A percentile compares a stretch with the other conserved stretches of the same genome.
Evolutionary conservation across 768 basidiomycete genomes (phyloP).

Genomic region (Boletus patriciae): DNA sequence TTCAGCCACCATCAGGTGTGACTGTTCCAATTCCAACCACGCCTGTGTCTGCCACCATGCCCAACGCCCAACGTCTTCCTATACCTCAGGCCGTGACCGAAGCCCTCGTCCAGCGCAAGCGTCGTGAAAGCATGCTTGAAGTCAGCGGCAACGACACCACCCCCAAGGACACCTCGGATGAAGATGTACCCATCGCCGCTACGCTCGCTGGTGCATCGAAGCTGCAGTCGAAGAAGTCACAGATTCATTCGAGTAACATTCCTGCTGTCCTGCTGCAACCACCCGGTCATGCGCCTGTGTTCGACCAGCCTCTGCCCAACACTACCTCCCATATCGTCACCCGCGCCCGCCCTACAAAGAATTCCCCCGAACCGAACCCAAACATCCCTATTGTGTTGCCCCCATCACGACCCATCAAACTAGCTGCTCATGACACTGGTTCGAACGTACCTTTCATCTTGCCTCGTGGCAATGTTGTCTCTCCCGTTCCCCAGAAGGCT

Average conservation of each 20-base stretch:
- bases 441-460: conserved; percentile 45
- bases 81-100: conserved; percentile 74
- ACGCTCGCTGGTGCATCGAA: conserved; percentile 12
- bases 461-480: conserved; percentile 44
- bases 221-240: conserved; percentile 21
- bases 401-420: conserved; percentile 34
- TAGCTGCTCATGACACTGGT: conserved; percentile 29
- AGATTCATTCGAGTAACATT: conserved; percentile 20
- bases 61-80: conserved; percentile 43
- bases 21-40: conserved; percentile 76
- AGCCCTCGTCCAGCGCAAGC: conserved; percentile 69
- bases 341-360: conserved; percentile 22
- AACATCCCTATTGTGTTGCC: conserved; percentile 35
- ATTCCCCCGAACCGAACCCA: conserved; percentile 21
- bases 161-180: conserved; percentile 37
- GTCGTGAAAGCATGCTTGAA: conserved; percentile 67
- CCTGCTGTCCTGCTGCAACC: conserved; percentile 31
- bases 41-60: conserved; percentile 38
- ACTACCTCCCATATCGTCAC: conserved; percentile 23
- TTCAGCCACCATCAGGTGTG: conserved; percentile 81
- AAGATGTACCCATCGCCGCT: conserved; percentile 35
- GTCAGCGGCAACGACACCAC: conserved; percentile 32
- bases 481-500: conserved; percentile 50
- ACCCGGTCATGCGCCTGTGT: conserved; percentile 31
- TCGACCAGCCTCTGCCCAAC: conserved; percentile 24